These are phyloP conservation scores for Cadophora malorum DNA, from an alignment of 2,329 filamentous ascomycete species.

Conservation along the genomic window DNA sequence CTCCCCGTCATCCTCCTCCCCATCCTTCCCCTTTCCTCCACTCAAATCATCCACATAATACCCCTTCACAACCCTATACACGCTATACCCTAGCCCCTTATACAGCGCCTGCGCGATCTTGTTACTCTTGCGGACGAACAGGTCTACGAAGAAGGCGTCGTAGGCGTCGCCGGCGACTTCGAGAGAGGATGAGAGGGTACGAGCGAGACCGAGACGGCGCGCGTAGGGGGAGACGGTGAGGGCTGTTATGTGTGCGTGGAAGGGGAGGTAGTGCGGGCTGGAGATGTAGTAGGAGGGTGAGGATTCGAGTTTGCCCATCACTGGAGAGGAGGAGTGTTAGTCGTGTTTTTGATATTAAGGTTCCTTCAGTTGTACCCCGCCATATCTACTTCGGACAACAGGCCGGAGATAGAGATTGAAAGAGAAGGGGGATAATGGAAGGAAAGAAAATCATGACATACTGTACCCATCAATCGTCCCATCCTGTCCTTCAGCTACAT, in stretches of 20 bases:
- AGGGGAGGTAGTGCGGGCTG: conserved; percentile 94
- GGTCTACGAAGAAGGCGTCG: conserved; percentile 91
- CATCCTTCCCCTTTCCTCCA: conserved; percentile 75
- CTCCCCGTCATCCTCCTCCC: conserved; percentile 81
- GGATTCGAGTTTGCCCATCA: conserved; percentile 96
- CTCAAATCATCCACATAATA: conserved; percentile 92
- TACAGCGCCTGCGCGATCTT: conserved; percentile 87
- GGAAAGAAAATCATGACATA: conserved; percentile 52
- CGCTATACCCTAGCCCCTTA: conserved; percentile 87
- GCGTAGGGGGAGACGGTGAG: conserved; percentile 89
- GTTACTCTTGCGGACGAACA: conserved; percentile 92
- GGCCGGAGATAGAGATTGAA: too few species aligned
- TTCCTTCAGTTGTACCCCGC: neutral
- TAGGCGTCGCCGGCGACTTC: conserved; percentile 83
- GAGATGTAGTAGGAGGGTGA: conserved; percentile 76
- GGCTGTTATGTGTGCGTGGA: conserved; percentile 97
- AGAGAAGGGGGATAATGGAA: too few species aligned
- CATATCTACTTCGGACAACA: too few species aligned
- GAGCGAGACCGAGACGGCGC: conserved; percentile 85
- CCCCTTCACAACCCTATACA: conserved; percentile 85
- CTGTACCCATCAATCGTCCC: conserved; percentile 96
- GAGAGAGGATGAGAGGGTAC: conserved; percentile 79
- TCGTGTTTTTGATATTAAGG: neutral
- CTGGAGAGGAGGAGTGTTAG: conserved; percentile 52
- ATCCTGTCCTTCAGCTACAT: conserved; percentile 83